Base-by-base conservation (phyloP, 176 grass and related monocot genomes). In the Aegilops longissima region DNA sequence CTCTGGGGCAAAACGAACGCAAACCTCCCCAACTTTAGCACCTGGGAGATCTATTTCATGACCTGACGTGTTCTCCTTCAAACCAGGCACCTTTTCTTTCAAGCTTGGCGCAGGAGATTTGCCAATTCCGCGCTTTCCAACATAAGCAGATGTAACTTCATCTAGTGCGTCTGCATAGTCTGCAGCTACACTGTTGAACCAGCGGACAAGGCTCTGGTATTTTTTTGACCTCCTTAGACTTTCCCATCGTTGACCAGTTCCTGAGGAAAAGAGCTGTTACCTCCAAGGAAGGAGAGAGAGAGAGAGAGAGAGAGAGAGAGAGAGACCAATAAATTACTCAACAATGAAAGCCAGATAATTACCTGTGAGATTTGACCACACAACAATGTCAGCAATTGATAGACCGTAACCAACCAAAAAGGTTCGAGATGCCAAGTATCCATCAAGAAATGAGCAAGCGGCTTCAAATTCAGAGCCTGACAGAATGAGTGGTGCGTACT, bases 281-380 rank as follows among this genome's bases (percentile, higher is more conserved):
- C 16, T 86, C 76, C 21, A 70, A 82, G 39, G 25, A 58, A 25
- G 8, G 2, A 74, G 40, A 75, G 25, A 66, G 33, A 11, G 2
- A 74, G 25, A 25, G 25, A 25, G 2, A 74, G 25, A 25, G 25
- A 25, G 39, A 74, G 12, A 49, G 3, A 56, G 52, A 58, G 54
- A 58, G 54, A 58, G 54, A 20, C 59, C 18, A 75, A 80, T 2
- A 75, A 73, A 39, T 71, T 30, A 35, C 23, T 36, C 3, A 54
- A 4, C 47, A 29, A 59, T 65, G 76, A 63, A 89, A 86, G 38
- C 12, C 39, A 35, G n/a, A 18, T 29, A 86, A 76, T 84, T 88
- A 98, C 93, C 96, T 82, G 90, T 92, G 70, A 98, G 87, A 82
- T 89, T 91, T 70, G 92, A 92, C 93, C 93, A 96, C 77, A 98